A percentile compares a stretch with the other conserved stretches of the same genome.
These are phyloP conservation scores for Abrus precatorius DNA, from an alignment of 306 rosid genomes.

Conservation along the genomic window DNA sequence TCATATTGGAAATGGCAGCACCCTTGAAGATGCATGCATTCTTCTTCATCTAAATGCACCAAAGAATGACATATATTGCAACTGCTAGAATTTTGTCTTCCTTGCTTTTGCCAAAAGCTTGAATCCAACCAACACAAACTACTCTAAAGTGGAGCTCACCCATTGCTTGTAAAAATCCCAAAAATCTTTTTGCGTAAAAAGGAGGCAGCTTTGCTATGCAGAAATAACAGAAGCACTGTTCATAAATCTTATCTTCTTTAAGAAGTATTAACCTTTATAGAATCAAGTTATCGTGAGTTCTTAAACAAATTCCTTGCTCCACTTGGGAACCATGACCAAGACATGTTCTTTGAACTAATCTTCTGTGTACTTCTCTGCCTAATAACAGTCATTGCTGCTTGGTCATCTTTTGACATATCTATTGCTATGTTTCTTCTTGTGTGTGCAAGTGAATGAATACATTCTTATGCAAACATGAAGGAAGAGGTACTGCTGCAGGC, in stretches of 20 bases:
- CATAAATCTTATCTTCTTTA: background rate
- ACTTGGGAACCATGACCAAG: background rate
- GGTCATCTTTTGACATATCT: conserved; percentile 1
- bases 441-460: conserved; percentile 7
- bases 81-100: background rate
- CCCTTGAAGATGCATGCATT: background rate
- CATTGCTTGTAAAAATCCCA: background rate
- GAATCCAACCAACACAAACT: background rate
- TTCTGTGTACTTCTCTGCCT: background rate
- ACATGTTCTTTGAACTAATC: background rate
- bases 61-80: background rate
- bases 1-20: background rate
- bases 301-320: background rate
- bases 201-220: background rate
- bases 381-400: background rate
- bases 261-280: background rate
- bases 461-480: conserved; percentile 4
- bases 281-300: background rate
- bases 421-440: background rate
- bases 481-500: background rate
- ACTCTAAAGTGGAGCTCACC: background rate
- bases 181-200: too few species aligned
- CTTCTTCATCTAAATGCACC: background rate
- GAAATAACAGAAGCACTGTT: background rate
- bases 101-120: background rate